These are phyloP conservation scores for Fusarium tanahbumbuense DNA, from an alignment of 2,329 filamentous ascomycete species.

Conservation along the genomic window DNA sequence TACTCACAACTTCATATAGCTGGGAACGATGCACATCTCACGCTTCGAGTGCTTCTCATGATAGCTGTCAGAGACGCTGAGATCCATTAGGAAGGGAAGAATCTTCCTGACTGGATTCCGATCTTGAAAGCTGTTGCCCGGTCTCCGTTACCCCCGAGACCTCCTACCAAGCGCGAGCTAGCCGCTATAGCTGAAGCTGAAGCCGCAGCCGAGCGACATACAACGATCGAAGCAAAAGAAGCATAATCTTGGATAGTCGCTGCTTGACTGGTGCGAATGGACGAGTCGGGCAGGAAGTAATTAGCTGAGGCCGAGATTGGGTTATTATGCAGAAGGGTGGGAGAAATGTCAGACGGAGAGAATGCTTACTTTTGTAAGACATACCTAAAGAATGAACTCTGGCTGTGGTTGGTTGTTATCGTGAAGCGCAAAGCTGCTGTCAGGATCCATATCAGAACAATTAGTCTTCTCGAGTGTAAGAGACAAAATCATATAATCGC, in stretches of 20 bases:
- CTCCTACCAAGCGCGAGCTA: neutral
- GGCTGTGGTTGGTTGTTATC: neutral
- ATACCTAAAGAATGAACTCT: neutral
- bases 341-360: neutral
- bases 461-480: no score
- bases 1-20: slow-evolving; percentile 39
- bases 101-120: slow-evolving; percentile 3
- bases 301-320: neutral
- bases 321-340: neutral
- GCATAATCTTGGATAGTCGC: neutral
- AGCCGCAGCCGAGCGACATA: neutral
- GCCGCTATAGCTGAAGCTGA: slow-evolving; percentile 2
- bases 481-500: no score
- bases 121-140: slow-evolving; percentile 9
- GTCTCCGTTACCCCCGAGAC: neutral
- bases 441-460: no score
- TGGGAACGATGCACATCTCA: slow-evolving; percentile 45
- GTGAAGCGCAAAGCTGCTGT: neutral
- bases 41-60: slow-evolving; percentile 27
- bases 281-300: neutral
- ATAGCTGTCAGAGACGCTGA: slow-evolving; percentile 10
- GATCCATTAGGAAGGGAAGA: neutral
- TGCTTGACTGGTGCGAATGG: neutral
- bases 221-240: neutral
- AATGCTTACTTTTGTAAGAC: neutral